Percentiles rank a stretch among this genome's conserved stretches.
These are phyloP conservation scores for Eleusine coracana DNA, from an alignment of 176 grass and related monocot genomes.

Conservation along the genomic window DNA sequence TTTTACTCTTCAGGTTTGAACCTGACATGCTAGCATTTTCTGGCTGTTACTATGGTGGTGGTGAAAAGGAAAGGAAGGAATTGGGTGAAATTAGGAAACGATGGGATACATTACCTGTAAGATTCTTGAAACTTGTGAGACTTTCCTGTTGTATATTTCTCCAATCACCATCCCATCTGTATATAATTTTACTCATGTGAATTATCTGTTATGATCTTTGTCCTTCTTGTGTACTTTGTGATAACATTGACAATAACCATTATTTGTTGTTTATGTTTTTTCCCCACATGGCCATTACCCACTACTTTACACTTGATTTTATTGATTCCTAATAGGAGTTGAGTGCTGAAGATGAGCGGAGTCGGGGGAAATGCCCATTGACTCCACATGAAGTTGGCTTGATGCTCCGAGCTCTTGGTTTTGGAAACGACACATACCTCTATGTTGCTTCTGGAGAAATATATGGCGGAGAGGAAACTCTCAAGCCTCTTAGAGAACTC, in stretches of 20 bases:
- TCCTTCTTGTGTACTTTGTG: constrained; percentile 8
- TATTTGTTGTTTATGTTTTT: neutral
- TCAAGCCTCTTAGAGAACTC: constrained; percentile 72
- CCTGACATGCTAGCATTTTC: constrained; percentile 99
- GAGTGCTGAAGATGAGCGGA: constrained; percentile 77
- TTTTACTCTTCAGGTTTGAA: constrained; percentile 72
- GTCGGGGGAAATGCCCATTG: constrained; percentile 82
- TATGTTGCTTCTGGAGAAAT: constrained; percentile 98
- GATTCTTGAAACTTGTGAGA: constrained; percentile 52
- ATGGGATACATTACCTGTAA: constrained; percentile 95
- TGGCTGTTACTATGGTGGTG: constrained; percentile 91
- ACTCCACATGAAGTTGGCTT: constrained; percentile 91
- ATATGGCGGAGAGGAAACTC: constrained; percentile 84
- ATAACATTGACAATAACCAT: neutral
- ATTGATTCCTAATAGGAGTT: constrained; percentile 67
- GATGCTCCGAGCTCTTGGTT: constrained; percentile 87
- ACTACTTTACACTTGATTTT: constrained; percentile 7
- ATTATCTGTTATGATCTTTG: neutral
- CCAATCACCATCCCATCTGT: neutral
- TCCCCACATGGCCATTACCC: neutral
- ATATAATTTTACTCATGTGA: neutral
- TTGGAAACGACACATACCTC: constrained; percentile 72
- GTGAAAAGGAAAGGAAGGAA: constrained; percentile 87
- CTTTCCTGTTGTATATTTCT: constrained; percentile 8
- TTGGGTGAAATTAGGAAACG: constrained; percentile 92